A percentile compares a stretch with the other conserved stretches of the same genome.
Evolutionary conservation across 2,329 filamentous ascomycete genomes (phyloP).

Genomic region (Scedosporium minutisporum): DNA sequence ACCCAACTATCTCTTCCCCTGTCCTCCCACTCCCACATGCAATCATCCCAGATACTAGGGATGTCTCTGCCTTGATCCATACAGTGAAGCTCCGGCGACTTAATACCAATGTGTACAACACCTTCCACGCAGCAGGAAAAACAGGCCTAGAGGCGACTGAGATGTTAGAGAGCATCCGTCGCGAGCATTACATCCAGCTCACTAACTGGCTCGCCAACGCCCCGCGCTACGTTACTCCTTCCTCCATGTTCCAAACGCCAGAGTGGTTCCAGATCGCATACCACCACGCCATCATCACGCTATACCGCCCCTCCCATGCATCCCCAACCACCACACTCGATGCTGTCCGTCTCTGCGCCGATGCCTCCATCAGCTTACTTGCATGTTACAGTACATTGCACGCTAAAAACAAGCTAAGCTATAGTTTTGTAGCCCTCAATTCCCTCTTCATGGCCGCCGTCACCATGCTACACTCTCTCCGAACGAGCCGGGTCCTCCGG

Average conservation of each 20-base stretch:
- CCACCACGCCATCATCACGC: slow-evolving; percentile 15
- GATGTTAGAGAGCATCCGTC: background rate
- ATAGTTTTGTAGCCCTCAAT: slow-evolving; percentile 17
- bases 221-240: slow-evolving; percentile 14
- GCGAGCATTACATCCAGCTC: slow-evolving; percentile 6
- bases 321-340: slow-evolving; percentile 8
- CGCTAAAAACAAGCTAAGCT: slow-evolving; percentile 17
- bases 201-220: slow-evolving; percentile 16
- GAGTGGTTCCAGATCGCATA: slow-evolving; percentile 20
- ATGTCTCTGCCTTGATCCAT: slow-evolving; percentile 17
- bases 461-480: slow-evolving; percentile 17
- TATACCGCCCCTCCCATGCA: slow-evolving; percentile 16
- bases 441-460: slow-evolving; percentile 19
- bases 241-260: slow-evolving; percentile 16
- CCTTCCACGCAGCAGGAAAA: slow-evolving; percentile 11
- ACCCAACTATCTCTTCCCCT: background rate
- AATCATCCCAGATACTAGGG: slow-evolving; percentile 3
- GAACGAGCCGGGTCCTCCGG: slow-evolving; percentile 10
- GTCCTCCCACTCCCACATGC: background rate
- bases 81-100: slow-evolving; percentile 16
- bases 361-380: slow-evolving; percentile 12
- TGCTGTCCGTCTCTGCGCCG: slow-evolving; percentile 10
- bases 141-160: background rate
- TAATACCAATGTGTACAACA: slow-evolving; percentile 14
- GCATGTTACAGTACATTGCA: slow-evolving; percentile 14